These are phyloP conservation scores for Penicillium nucicola DNA, from an alignment of 495 filamentous ascomycete species.

Conservation along the genomic window DNA sequence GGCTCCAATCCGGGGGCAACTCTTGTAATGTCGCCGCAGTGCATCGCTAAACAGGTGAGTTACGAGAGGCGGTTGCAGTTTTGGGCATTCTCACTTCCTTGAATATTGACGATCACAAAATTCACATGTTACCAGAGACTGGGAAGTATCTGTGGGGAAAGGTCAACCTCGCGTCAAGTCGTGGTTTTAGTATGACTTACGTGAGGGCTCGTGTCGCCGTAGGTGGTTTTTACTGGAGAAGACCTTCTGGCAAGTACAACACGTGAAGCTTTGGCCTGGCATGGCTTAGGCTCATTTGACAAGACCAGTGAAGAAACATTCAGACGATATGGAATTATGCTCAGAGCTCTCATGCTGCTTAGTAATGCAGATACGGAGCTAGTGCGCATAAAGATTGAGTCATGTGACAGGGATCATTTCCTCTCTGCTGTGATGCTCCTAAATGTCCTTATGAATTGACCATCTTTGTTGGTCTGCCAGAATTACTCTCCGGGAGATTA, in stretches of 20 bases:
- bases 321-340: too few relatives aligned
- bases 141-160: neutral
- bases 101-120: constrained; percentile 12
- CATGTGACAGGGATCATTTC: too few relatives aligned
- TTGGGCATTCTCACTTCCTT: constrained; percentile 3
- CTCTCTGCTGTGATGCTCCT: too few relatives aligned
- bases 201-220: constrained; percentile 8
- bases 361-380: too few relatives aligned
- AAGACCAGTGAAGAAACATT: too few relatives aligned
- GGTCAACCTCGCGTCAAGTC: neutral
- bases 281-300: neutral
- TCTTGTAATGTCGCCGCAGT: constrained; percentile 13
- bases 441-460: too few relatives aligned
- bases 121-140: constrained; percentile 3
- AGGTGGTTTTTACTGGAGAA: constrained; percentile 13
- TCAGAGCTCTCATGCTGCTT: too few relatives aligned
- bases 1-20: constrained; percentile 1
- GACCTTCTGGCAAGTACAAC: neutral
- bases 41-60: constrained; percentile 7
- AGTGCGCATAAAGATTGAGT: too few relatives aligned
- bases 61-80: too few relatives aligned
- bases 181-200: neutral
- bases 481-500: too few relatives aligned
- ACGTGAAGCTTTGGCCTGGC: neutral
- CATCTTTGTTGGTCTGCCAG: too few relatives aligned